These are phyloP conservation scores for Candolleomyces efflorescens DNA, from an alignment of 768 basidiomycete species.

Conservation along the genomic window DNA sequence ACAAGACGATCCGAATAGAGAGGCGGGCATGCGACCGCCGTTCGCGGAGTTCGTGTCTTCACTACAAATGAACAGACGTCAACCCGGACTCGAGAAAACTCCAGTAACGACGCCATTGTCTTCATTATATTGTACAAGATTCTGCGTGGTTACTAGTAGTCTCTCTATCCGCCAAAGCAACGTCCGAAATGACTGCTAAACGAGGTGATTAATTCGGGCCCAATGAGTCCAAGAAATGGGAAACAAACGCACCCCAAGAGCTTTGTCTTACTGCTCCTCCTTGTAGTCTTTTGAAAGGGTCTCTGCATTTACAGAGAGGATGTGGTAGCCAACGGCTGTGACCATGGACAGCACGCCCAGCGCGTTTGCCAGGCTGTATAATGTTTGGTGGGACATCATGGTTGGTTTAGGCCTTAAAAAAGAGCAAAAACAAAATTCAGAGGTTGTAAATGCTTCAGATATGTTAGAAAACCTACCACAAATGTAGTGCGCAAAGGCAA, in stretches of 20 bases:
- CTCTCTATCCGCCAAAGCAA: too few relatives aligned
- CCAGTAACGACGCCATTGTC: not conserved
- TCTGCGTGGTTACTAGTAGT: too few relatives aligned
- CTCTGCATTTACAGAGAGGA: constrained; percentile 76
- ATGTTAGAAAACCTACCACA: not conserved
- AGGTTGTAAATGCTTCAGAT: too few relatives aligned
- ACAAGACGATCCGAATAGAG: too few relatives aligned
- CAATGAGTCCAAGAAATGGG: too few relatives aligned
- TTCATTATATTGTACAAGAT: not conserved
- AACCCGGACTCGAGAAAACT: not conserved
- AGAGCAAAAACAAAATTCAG: too few relatives aligned
- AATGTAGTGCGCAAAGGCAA: not conserved
- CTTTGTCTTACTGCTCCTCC: not conserved
- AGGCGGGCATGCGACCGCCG: too few relatives aligned
- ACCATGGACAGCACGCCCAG: constrained; percentile 85
- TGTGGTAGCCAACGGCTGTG: constrained; percentile 85
- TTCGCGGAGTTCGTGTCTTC: too few relatives aligned
- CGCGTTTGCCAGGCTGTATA: constrained; percentile 78
- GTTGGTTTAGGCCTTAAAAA: not conserved
- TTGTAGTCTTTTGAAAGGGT: constrained; percentile 1
- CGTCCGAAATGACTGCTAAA: too few relatives aligned
- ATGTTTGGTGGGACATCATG: constrained; percentile 80
- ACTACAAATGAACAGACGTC: too few relatives aligned
- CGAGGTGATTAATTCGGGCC: too few relatives aligned
- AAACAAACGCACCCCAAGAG: not conserved